phyloP scores from a whole-genome alignment of 306 rosid species.

The Luffa aegyptiaca region DNA sequence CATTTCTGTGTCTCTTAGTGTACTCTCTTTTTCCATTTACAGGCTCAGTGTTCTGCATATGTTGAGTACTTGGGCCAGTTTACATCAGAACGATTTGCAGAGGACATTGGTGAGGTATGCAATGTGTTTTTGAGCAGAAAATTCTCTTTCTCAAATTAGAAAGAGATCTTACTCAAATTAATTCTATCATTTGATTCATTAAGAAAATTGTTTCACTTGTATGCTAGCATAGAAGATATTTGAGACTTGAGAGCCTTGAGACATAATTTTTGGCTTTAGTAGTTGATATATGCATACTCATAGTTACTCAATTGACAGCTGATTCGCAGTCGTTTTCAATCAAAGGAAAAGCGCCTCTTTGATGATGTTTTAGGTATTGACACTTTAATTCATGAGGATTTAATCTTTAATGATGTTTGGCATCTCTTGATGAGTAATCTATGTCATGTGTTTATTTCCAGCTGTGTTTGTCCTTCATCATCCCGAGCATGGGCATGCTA shows the following conservation, averaged over 20 bases:
- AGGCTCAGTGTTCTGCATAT: conserved; percentile 92
- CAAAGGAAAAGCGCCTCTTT: conserved; percentile 68
- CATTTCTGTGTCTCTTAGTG: not conserved
- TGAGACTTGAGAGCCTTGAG: not conserved
- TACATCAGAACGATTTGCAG: conserved; percentile 87
- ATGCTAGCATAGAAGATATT: not conserved
- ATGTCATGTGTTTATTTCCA: conserved; percentile 27
- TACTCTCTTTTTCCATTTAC: not conserved
- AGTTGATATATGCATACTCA: conserved; percentile 2
- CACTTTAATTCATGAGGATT: conserved; percentile 34
- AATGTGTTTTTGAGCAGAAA: not conserved
- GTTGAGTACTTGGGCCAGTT: conserved; percentile 90
- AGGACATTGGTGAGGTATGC: conserved; percentile 82
- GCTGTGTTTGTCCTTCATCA: conserved; percentile 93
- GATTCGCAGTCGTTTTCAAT: conserved; percentile 82
- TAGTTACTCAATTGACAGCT: conserved; percentile 46
- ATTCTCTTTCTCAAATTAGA: not conserved
- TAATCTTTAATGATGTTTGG: not conserved
- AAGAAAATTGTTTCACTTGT: not conserved
- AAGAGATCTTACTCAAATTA: not conserved
- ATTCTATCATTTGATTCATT: not conserved
- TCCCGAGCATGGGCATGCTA: conserved; percentile 98
- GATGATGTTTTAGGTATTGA: conserved; percentile 89
- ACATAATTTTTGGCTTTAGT: not conserved
- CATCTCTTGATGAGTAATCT: conserved; percentile 21